phyloP scores from a whole-genome alignment of 2,329 filamentous ascomycete species.

The Orbilia blumenaviensis region DNA sequence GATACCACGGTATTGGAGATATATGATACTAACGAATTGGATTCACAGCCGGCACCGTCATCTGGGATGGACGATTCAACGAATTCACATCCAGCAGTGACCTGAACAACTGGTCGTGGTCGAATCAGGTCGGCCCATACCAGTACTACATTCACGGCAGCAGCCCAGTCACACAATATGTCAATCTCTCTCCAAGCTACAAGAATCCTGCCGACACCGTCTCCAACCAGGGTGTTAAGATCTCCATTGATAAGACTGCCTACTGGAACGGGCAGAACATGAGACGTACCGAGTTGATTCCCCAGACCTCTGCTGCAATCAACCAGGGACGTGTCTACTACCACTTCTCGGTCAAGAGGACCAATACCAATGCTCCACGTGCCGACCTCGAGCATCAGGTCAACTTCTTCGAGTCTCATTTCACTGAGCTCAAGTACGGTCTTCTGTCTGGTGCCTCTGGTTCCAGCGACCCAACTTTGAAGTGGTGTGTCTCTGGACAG shows the following conservation, averaged over 20 bases:
- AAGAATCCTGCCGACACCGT: slow-evolving; percentile 73
- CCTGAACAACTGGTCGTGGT: slow-evolving; percentile 70
- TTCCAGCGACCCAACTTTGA: slow-evolving; percentile 67
- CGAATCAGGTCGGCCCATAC: slow-evolving; percentile 74
- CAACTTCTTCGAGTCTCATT: slow-evolving; percentile 73
- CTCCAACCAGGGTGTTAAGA: slow-evolving; percentile 72
- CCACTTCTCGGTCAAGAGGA: slow-evolving; percentile 74
- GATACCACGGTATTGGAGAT: no score
- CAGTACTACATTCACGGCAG: slow-evolving; percentile 73
- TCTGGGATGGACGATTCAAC: slow-evolving; percentile 75
- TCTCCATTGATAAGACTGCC: slow-evolving; percentile 71
- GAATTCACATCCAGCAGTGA: slow-evolving; percentile 67
- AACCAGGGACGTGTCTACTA: slow-evolving; percentile 74
- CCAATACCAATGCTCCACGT: slow-evolving; percentile 69
- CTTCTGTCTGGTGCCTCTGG: slow-evolving; percentile 65
- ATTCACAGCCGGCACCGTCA: slow-evolving; percentile 61
- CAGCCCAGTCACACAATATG: slow-evolving; percentile 68
- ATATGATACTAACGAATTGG: background rate
- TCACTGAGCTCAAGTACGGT: slow-evolving; percentile 77
- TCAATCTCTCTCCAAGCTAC: slow-evolving; percentile 69
- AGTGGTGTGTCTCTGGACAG: slow-evolving; percentile 71
- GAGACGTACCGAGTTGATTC: slow-evolving; percentile 78
- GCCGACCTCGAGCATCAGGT: slow-evolving; percentile 74
- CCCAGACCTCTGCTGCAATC: slow-evolving; percentile 73
- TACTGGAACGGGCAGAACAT: slow-evolving; percentile 77